Conservation (phyloP, 371 early-diverging fungal species). For the Mortierella sp. region DNA sequence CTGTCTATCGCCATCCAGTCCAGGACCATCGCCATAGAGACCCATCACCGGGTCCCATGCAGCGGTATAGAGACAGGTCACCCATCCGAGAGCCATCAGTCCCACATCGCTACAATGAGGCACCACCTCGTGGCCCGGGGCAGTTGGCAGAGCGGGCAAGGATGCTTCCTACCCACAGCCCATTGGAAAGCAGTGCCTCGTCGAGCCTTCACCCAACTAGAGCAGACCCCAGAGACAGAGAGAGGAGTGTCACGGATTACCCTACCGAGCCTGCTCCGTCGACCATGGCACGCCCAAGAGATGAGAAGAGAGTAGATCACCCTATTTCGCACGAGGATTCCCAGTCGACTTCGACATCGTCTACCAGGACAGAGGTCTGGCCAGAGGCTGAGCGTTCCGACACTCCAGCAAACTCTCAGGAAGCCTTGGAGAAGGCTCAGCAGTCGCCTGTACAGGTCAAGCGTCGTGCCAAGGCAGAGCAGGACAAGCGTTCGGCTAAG, state of each 20-base stretch:
- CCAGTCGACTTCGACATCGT: conserved; percentile 13
- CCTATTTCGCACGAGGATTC: conserved; percentile 6
- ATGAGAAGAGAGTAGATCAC: conserved; percentile 13
- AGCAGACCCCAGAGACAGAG: conserved; percentile 6
- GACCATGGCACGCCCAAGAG: background rate
- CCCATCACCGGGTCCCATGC: conserved; percentile 8
- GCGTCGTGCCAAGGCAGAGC: conserved; percentile 41
- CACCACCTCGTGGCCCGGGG: conserved; percentile 18
- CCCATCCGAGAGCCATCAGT: conserved; percentile 16
- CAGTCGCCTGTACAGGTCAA: conserved; percentile 25
- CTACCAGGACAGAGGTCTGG: conserved; percentile 21
- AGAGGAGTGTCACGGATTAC: background rate
- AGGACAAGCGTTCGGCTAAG: conserved; percentile 28
- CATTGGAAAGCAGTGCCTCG: background rate
- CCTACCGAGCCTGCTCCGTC: background rate
- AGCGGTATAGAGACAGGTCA: conserved; percentile 25
- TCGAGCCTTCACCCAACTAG: background rate
- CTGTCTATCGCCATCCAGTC: conserved; percentile 15
- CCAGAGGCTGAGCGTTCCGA: conserved; percentile 6
- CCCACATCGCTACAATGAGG: conserved; percentile 19
- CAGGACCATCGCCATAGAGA: conserved; percentile 27
- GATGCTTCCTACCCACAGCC: conserved; percentile 25
- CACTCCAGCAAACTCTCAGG: conserved; percentile 4
- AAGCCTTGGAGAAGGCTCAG: conserved; percentile 3
- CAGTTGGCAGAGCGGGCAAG: conserved; percentile 43